Base-by-base conservation (phyloP, 495 filamentous ascomycete species). In the Penicillium goetzii region DNA sequence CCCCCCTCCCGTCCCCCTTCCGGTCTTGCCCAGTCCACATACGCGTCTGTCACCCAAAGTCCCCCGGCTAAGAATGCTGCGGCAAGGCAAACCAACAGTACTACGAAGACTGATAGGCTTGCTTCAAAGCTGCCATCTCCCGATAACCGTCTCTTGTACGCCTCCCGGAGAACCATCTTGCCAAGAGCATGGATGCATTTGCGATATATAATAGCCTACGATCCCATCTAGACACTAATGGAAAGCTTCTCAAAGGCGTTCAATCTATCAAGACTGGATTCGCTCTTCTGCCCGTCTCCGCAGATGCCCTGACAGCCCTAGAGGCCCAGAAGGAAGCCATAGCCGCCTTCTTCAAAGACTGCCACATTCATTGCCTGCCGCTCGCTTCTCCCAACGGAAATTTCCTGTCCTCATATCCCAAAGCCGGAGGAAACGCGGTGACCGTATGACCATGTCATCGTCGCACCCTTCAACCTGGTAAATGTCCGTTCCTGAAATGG, bases 101-200 rank as follows among this genome's bases (percentile, higher is more conserved):
- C 15, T n/a, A n/a, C 38, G 38, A 41, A 41, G 38, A 41, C 38
- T n/a, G 15, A 41, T 41, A 41, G 17, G 38, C 38, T 41, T 41
- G 34, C 38, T 19, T 6, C 15, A 7, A 41, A 41, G 40, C 49
- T 57, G 40, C 34, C 45, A 60, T 7, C 38, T 41, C 50, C 50
- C 38, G 38, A 41, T 19, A 41, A 41, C 38, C 38, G 38, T 41
- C 38, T 41, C 28, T 41, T 41, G 38, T 41, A 41, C 38, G 38
- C 38, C 15, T 41, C 38, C 38, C 38, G 38, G 38, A n/a, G 38
- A n/a, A 41, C 38, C 15, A 41, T 19, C 38, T 41, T 41, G 38
- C 38, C 38, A 41, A 41, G 17, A 41, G 38, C 38, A 41, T 41
- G 38, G 38, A 41, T 41, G 5, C 15, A 41, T 41, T 41, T 41